phyloP scores from a whole-genome alignment of 1,139 yeast genomes.

The Kluyveromyces marxianus region DNA sequence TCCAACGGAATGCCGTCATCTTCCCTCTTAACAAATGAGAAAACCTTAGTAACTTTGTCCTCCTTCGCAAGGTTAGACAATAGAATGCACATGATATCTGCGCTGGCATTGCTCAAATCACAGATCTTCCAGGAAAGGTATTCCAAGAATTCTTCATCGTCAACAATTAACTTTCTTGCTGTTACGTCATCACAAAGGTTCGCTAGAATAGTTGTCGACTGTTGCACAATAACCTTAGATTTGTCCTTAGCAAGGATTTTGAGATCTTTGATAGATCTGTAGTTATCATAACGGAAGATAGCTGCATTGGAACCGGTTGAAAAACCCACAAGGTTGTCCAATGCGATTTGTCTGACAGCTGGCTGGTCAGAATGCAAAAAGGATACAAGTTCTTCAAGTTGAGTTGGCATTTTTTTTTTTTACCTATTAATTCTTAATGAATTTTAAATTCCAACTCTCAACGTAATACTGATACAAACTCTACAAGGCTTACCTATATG shows the following conservation, averaged over 20 bases:
- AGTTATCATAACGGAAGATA: slow-evolving; percentile 64
- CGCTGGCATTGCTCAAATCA: slow-evolving; percentile 52
- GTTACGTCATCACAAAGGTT: slow-evolving; percentile 64
- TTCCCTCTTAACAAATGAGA: slow-evolving; percentile 37
- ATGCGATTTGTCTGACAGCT: slow-evolving; percentile 76
- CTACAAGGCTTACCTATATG: too few relatives aligned
- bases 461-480: not conserved
- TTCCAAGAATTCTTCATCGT: slow-evolving; percentile 54
- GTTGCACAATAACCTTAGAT: slow-evolving; percentile 50
- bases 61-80: slow-evolving; percentile 80
- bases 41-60: slow-evolving; percentile 51
- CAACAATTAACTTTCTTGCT: slow-evolving; percentile 55
- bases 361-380: slow-evolving; percentile 81
- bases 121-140: slow-evolving; percentile 48
- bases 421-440: too few relatives aligned
- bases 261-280: slow-evolving; percentile 67
- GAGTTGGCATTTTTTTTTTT: slow-evolving; percentile 42
- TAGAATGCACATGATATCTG: slow-evolving; percentile 78
- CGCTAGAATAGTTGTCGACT: slow-evolving; percentile 72
- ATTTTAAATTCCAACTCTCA: not conserved
- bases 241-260: slow-evolving; percentile 47
- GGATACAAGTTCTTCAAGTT: slow-evolving; percentile 62
- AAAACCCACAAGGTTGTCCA: slow-evolving; percentile 76
- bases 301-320: slow-evolving; percentile 62
- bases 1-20: slow-evolving; percentile 20